Conservation (phyloP, 1,284 basidiomycete genomes). For the Heimioporus retisporus region DNA sequence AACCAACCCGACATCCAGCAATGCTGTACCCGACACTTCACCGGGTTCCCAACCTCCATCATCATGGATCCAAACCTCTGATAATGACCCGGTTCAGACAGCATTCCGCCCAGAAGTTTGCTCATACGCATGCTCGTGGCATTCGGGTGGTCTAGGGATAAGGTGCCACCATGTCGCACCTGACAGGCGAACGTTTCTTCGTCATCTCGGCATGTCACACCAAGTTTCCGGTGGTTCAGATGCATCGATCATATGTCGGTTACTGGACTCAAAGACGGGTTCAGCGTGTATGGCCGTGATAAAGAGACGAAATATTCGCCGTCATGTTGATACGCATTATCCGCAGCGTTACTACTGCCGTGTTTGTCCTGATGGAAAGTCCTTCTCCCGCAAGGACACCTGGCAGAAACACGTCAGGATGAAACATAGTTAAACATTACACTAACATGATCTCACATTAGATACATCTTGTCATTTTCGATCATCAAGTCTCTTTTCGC, state of each 20-base stretch:
- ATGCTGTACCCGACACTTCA: neutral
- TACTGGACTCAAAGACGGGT: constrained; percentile 17
- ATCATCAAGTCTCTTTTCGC: neutral
- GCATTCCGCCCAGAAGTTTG: neutral
- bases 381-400: constrained; percentile 37
- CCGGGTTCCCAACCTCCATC: too few relatives aligned
- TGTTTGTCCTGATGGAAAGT: constrained; percentile 17
- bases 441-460: neutral
- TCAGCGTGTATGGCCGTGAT: constrained; percentile 14
- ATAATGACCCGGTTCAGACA: neutral
- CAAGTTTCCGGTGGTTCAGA: constrained; percentile 19
- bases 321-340: constrained; percentile 35
- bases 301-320: constrained; percentile 25
- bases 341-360: constrained; percentile 23
- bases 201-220: constrained; percentile 21
- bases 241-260: constrained; percentile 11
- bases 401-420: constrained; percentile 20
- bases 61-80: neutral
- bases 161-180: constrained; percentile 17
- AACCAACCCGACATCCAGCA: neutral
- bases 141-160: neutral
- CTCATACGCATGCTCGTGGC: constrained; percentile 24
- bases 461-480: constrained; percentile 3
- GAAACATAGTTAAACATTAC: constrained; percentile 12
- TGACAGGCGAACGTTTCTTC: constrained; percentile 24